These are phyloP conservation scores for Yarrowia divulgata DNA, from an alignment of 805 yeast genomes.

Conservation along the genomic window DNA sequence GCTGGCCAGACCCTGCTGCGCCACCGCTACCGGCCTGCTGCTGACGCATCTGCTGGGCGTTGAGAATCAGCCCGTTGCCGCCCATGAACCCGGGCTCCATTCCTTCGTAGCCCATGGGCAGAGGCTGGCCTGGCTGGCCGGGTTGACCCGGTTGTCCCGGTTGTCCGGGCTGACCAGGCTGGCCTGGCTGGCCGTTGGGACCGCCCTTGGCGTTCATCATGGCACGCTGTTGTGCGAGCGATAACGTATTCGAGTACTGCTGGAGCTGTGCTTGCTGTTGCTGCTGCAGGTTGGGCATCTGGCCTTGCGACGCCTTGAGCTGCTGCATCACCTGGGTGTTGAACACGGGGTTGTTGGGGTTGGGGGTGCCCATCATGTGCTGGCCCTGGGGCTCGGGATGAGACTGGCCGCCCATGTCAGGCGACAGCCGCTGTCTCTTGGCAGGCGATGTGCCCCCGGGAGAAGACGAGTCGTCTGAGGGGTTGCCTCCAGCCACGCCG, in stretches of 20 bases:
- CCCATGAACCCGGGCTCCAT: slow-evolving; percentile 43
- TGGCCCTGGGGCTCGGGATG: slow-evolving; percentile 45
- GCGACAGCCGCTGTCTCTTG: slow-evolving; percentile 51
- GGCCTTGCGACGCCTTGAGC: slow-evolving; percentile 45
- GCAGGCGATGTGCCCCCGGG: slow-evolving; percentile 48
- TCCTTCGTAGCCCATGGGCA: slow-evolving; percentile 28
- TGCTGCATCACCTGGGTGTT: slow-evolving; percentile 48
- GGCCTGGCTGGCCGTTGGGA: slow-evolving; percentile 40
- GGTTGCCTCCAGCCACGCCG: slow-evolving; percentile 42
- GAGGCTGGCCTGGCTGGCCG: slow-evolving; percentile 13
- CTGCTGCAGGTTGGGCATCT: slow-evolving; percentile 41
- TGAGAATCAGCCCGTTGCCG: slow-evolving; percentile 40
- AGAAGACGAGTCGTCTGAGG: slow-evolving; percentile 46
- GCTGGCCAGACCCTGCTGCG: slow-evolving; percentile 46
- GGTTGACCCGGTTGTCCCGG: slow-evolving; percentile 27
- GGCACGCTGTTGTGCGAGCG: slow-evolving; percentile 46
- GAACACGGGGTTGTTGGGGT: slow-evolving; percentile 43
- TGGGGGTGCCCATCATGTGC: slow-evolving; percentile 47
- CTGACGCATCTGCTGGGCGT: slow-evolving; percentile 42
- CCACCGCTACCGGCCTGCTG: slow-evolving; percentile 52
- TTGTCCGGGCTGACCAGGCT: slow-evolving; percentile 21
- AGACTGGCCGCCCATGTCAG: slow-evolving; percentile 44
- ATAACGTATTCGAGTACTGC: slow-evolving; percentile 44
- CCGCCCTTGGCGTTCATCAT: slow-evolving; percentile 44
- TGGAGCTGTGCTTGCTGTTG: slow-evolving; percentile 44